A percentile compares a stretch with the other conserved stretches of the same genome.
phyloP scores from a whole-genome alignment of 495 filamentous ascomycete genomes.

The Copromyces sp. region DNA sequence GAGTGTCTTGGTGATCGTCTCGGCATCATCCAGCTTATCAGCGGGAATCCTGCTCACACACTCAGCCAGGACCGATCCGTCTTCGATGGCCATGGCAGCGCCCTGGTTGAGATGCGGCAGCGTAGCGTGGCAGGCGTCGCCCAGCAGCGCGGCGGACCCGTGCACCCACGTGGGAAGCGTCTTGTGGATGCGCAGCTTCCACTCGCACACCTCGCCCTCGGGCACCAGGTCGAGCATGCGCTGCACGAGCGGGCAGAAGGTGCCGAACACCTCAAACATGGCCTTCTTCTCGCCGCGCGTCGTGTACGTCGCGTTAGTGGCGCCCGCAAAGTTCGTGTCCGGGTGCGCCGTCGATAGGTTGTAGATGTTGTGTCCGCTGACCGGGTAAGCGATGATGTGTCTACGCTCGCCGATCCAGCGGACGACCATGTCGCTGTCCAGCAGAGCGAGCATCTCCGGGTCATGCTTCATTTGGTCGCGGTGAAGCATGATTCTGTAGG shows the following conservation, averaged over 20 bases:
- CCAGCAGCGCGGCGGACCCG: constrained; percentile 56
- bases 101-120: constrained; percentile 69
- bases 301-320: constrained; percentile 66
- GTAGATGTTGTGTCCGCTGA: constrained; percentile 65
- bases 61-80: constrained; percentile 61
- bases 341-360: constrained; percentile 70
- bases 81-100: constrained; percentile 80
- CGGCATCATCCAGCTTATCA: constrained; percentile 33
- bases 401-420: constrained; percentile 70
- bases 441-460: constrained; percentile 54
- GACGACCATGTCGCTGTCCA: constrained; percentile 57
- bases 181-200: constrained; percentile 64
- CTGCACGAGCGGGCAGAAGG: constrained; percentile 63
- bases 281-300: constrained; percentile 57
- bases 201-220: constrained; percentile 72
- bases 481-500: constrained; percentile 77
- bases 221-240: constrained; percentile 69
- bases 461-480: constrained; percentile 56
- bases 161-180: constrained; percentile 62
- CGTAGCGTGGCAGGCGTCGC: constrained; percentile 73
- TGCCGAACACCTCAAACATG: constrained; percentile 56
- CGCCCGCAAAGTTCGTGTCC: constrained; percentile 60
- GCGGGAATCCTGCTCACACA: constrained; percentile 46
- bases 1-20: constrained; percentile 53
- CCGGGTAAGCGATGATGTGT: constrained; percentile 78